Conservation (phyloP, 805 yeast genomes). For the Yueomyces sp. region DNA sequence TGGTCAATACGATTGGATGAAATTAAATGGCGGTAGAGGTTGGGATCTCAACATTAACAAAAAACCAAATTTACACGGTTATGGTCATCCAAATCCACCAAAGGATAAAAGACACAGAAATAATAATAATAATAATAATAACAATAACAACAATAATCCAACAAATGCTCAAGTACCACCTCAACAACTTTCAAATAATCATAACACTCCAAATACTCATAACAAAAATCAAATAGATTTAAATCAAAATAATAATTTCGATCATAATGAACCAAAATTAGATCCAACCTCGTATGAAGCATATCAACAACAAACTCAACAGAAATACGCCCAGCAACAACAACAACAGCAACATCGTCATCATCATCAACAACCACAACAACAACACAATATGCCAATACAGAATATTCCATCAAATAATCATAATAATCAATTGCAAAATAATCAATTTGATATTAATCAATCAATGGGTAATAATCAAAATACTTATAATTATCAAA, state of each 20-base stretch:
- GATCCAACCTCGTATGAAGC: conserved; percentile 31
- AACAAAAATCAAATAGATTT: conserved; percentile 8
- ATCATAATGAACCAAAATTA: conserved; percentile 12
- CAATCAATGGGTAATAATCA: not conserved
- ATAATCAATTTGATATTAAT: not conserved
- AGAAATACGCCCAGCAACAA: conserved; percentile 23
- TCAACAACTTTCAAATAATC: conserved; percentile 9
- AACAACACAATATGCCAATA: conserved; percentile 2
- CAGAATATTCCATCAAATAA: not conserved
- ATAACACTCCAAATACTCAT: conserved; percentile 4
- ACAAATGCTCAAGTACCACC: conserved; percentile 3
- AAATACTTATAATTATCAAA: conserved; percentile 12
- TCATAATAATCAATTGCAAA: not conserved
- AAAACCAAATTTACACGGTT: conserved; percentile 89
- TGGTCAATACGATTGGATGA: conserved; percentile 97
- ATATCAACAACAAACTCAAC: conserved; percentile 26
- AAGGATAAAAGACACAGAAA: conserved; percentile 26
- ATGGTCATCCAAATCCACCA: conserved; percentile 88
- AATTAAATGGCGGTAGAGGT: conserved; percentile 85
- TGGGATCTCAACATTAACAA: conserved; percentile 87
- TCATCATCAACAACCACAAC: conserved; percentile 5
- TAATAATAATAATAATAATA: conserved; percentile 10
- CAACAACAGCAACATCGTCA: conserved; percentile 9
- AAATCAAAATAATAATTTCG: not conserved
- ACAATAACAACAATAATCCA: conserved; percentile 2